Evolutionary conservation across 2,329 filamentous ascomycete species (phyloP).

Genomic region (Talaromyces albobiverticillius): DNA sequence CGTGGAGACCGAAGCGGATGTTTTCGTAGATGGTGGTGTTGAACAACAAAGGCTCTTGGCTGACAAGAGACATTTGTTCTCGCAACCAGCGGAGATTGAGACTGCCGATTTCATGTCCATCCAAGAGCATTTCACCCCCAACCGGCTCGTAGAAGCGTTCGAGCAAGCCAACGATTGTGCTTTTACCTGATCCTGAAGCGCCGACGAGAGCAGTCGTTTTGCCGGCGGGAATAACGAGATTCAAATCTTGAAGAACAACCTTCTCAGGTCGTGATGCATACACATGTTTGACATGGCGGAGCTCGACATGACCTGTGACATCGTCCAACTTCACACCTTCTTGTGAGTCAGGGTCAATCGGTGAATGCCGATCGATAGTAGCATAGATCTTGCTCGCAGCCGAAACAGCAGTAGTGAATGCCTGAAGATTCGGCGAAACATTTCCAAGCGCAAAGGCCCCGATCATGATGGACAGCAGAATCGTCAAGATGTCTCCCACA

Average conservation of each 20-base stretch:
- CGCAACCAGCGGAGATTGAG: slow-evolving; percentile 89
- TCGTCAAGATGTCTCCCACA: background rate
- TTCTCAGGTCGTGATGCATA: slow-evolving; percentile 92
- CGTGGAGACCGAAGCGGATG: slow-evolving; percentile 82
- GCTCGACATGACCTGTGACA: slow-evolving; percentile 74
- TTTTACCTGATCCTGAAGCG: slow-evolving; percentile 91
- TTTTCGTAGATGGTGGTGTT: slow-evolving; percentile 84
- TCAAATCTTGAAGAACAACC: slow-evolving; percentile 79
- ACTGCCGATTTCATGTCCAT: slow-evolving; percentile 74
- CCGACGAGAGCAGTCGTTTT: slow-evolving; percentile 92
- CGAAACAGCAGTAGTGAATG: background rate
- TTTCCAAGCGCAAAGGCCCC: background rate
- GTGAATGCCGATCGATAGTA: background rate
- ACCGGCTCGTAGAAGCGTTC: slow-evolving; percentile 96
- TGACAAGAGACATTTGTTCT: slow-evolving; percentile 86
- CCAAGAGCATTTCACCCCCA: slow-evolving; percentile 72
- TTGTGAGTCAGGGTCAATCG: background rate
- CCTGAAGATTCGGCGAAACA: background rate
- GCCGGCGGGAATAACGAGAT: slow-evolving; percentile 74
- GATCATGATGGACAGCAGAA: background rate
- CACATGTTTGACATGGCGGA: slow-evolving; percentile 82
- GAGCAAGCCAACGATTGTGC: slow-evolving; percentile 86
- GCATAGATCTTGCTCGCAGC: background rate
- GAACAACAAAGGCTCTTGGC: slow-evolving; percentile 89
- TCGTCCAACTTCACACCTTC: slow-evolving; percentile 44